Evolutionary conservation across 192 early-diverging fungal genomes (phyloP).

Genomic region (Helicostylum pulchrum): DNA sequence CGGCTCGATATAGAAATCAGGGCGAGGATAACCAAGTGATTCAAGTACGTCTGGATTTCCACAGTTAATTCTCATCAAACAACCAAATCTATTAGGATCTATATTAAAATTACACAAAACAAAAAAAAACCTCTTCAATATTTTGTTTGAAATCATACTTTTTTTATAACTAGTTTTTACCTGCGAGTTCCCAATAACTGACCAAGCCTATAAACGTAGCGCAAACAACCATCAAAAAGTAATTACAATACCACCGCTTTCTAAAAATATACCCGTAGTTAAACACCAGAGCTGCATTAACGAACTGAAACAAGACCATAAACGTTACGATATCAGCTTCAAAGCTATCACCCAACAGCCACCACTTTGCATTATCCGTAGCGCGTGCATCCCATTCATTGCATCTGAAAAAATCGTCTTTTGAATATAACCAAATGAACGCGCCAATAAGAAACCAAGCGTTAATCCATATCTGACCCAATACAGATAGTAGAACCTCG

Average conservation of each 20-base stretch:
- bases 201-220: constrained; percentile 43
- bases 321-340: constrained; percentile 51
- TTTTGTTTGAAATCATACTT: background rate
- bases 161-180: constrained; percentile 17
- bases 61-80: constrained; percentile 60
- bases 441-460: constrained; percentile 43
- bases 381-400: constrained; percentile 54
- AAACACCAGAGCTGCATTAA: constrained; percentile 56
- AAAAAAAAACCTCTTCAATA: background rate
- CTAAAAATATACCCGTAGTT: constrained; percentile 57
- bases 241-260: constrained; percentile 46
- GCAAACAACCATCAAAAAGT: constrained; percentile 39
- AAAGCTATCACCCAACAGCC: constrained; percentile 66
- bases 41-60: constrained; percentile 47
- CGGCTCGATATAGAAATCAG: constrained; percentile 42
- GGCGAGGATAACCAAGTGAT: constrained; percentile 33
- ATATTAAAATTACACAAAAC: background rate
- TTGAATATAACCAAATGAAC: constrained; percentile 50
- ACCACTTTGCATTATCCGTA: constrained; percentile 58
- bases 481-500: constrained; percentile 56
- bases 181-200: constrained; percentile 50
- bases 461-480: constrained; percentile 61
- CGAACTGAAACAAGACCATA: constrained; percentile 57
- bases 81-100: constrained; percentile 62
- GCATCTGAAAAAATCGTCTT: constrained; percentile 57